Evolutionary conservation across 23 red algal genomes (phyloP).

Genomic region (Gracilaria domingensis): DNA sequence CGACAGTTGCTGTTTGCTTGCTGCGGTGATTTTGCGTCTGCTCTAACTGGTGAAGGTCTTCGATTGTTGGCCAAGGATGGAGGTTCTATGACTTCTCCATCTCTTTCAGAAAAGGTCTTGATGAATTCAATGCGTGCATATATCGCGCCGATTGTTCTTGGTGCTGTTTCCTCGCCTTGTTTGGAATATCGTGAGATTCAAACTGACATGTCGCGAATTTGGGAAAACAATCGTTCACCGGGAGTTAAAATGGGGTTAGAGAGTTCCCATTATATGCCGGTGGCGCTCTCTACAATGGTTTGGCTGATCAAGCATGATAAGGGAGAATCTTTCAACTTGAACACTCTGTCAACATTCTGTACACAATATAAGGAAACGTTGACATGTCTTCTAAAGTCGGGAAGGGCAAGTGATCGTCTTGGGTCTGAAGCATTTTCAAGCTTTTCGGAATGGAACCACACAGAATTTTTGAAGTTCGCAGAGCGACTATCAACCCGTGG

Average conservation of each 20-base stretch:
- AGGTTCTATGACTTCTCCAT: conserved; percentile 48
- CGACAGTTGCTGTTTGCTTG: conserved; percentile 45
- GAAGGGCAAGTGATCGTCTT: conserved; percentile 2
- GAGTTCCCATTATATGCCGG: neutral
- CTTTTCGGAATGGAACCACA: conserved; percentile 60
- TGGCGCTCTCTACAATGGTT: conserved; percentile 32
- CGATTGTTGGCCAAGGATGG: conserved; percentile 22
- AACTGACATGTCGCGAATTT: neutral
- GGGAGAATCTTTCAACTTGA: conserved; percentile 13
- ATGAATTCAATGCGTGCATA: neutral
- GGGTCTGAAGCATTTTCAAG: conserved; percentile 32
- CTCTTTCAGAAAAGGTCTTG: conserved; percentile 26
- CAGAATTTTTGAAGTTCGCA: conserved; percentile 51
- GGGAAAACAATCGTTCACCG: conserved; percentile 46
- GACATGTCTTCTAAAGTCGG: conserved; percentile 18
- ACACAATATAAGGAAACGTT: conserved; percentile 54
- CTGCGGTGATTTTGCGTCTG: conserved; percentile 52
- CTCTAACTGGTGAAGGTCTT: conserved; percentile 31
- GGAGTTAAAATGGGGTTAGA: conserved; percentile 44
- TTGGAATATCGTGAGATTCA: neutral
- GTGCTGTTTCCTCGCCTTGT: conserved; percentile 47
- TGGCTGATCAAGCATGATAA: conserved; percentile 57
- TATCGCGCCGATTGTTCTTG: conserved; percentile 57
- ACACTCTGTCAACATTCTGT: conserved; percentile 1
- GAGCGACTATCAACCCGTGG: neutral